Percentiles rank a stretch among this genome's conserved stretches.
phyloP scores from a whole-genome alignment of 169 alveolate genomes.

The Cryptosporidium parvum region DNA sequence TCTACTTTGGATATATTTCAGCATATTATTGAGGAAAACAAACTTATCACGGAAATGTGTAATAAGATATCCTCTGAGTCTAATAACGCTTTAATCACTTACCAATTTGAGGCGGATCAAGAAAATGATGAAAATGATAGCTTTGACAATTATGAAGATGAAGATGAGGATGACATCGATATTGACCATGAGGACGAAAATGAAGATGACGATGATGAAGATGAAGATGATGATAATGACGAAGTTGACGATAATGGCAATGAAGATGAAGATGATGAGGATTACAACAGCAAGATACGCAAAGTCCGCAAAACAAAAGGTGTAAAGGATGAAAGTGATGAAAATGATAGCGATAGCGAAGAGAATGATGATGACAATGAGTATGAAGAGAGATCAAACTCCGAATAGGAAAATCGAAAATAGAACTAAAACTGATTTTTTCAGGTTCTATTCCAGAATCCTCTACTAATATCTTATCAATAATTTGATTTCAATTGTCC shows the following conservation, averaged over 20 bases:
- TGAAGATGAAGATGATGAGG: conserved; percentile 13
- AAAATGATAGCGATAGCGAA: not conserved
- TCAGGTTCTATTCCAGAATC: not conserved
- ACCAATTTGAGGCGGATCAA: conserved; percentile 39
- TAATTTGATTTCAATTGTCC: too few relatives aligned
- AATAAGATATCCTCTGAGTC: conserved; percentile 52
- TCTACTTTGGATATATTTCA: conserved; percentile 48
- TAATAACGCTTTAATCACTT: conserved; percentile 50
- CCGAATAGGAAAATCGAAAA: not conserved
- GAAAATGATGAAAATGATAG: not conserved
- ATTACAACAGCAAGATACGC: not conserved
- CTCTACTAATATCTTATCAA: too few relatives aligned
- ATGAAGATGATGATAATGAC: conserved; percentile 7
- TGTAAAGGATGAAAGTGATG: not conserved
- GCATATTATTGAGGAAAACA: conserved; percentile 52
- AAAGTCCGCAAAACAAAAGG: not conserved
- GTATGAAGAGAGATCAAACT: not conserved
- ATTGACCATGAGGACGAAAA: not conserved
- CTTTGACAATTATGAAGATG: conserved; percentile 18
- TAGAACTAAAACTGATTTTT: too few relatives aligned
- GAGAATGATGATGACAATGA: not conserved
- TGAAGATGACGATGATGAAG: not conserved
- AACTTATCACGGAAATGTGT: conserved; percentile 32
- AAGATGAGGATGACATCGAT: conserved; percentile 11
- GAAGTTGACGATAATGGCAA: conserved; percentile 3